Conservation (phyloP, 2,329 filamentous ascomycete genomes). For the Diaporthe sp. region DNA sequence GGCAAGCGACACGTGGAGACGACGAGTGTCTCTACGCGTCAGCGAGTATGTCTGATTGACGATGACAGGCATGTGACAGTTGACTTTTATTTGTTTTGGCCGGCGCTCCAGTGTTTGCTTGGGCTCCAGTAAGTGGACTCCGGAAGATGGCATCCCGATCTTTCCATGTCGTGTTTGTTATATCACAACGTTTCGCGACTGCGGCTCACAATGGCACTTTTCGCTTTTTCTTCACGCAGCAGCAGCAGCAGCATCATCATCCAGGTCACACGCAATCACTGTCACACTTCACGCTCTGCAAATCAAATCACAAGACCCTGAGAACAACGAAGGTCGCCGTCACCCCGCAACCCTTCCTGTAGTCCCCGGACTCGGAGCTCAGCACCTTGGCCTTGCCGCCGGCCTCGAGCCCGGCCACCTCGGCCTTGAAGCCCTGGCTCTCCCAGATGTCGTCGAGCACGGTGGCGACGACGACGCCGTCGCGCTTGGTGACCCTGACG, state of each 20-base stretch:
- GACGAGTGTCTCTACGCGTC: neutral
- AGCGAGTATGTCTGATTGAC: neutral
- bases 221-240: constrained; percentile 3
- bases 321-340: constrained; percentile 20
- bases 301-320: neutral
- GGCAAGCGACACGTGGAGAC: neutral
- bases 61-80: neutral
- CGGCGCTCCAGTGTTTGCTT: constrained; percentile 19
- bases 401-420: constrained; percentile 17
- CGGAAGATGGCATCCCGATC: constrained; percentile 16
- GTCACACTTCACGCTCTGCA: constrained; percentile 14
- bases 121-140: constrained; percentile 23
- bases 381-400: constrained; percentile 25
- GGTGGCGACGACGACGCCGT: constrained; percentile 43
- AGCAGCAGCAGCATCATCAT: neutral
- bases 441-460: constrained; percentile 28
- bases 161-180: constrained; percentile 1
- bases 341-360: constrained; percentile 23
- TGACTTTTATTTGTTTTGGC: constrained; percentile 23
- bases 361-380: constrained; percentile 26
- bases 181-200: constrained; percentile 9
- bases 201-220: constrained; percentile 23
- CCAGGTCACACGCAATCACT: constrained; percentile 11
- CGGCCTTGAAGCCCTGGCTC: constrained; percentile 30
- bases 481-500: constrained; percentile 42